These are phyloP conservation scores for Candida albicans DNA, from an alignment of 1,139 yeast genomes.

Conservation along the genomic window DNA sequence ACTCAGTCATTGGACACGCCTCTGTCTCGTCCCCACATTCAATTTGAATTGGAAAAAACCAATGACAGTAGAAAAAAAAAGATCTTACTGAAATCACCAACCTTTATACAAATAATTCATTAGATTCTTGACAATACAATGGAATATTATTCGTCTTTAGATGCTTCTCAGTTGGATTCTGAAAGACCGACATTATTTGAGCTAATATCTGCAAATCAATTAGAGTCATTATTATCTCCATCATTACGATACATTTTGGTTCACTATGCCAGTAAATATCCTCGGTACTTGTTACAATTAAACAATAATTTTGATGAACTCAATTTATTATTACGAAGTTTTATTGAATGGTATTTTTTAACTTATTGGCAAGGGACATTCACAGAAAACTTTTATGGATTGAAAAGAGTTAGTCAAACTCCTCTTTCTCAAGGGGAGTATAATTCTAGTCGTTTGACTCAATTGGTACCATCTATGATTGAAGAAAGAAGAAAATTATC, in stretches of 20 bases:
- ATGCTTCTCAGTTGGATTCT: constrained; percentile 72
- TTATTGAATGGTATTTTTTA: constrained; percentile 74
- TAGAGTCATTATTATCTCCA: constrained; percentile 77
- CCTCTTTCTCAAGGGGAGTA: constrained; percentile 33
- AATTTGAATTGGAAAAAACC: too few relatives aligned
- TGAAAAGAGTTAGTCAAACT: constrained; percentile 60
- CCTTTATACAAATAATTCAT: not conserved
- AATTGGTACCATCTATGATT: constrained; percentile 48
- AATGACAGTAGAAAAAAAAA: too few relatives aligned
- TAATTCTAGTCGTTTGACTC: constrained; percentile 37
- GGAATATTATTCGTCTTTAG: constrained; percentile 83
- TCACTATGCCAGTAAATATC: constrained; percentile 78
- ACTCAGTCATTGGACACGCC: too few relatives aligned
- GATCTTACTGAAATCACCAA: not conserved
- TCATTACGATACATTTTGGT: constrained; percentile 78
- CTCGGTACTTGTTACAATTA: constrained; percentile 61
- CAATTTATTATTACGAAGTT: constrained; percentile 58
- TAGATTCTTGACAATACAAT: constrained; percentile 27
- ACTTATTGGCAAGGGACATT: constrained; percentile 81
- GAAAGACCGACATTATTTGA: constrained; percentile 83
- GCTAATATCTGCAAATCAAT: constrained; percentile 75
- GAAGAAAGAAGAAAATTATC: constrained; percentile 59
- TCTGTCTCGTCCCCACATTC: too few relatives aligned
- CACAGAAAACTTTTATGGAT: constrained; percentile 89
- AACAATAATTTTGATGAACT: constrained; percentile 79